Percentiles rank a stretch among this genome's conserved stretches.
These are phyloP conservation scores for Boletus austroedulis DNA, from an alignment of 1,284 basidiomycete species.

Conservation along the genomic window DNA sequence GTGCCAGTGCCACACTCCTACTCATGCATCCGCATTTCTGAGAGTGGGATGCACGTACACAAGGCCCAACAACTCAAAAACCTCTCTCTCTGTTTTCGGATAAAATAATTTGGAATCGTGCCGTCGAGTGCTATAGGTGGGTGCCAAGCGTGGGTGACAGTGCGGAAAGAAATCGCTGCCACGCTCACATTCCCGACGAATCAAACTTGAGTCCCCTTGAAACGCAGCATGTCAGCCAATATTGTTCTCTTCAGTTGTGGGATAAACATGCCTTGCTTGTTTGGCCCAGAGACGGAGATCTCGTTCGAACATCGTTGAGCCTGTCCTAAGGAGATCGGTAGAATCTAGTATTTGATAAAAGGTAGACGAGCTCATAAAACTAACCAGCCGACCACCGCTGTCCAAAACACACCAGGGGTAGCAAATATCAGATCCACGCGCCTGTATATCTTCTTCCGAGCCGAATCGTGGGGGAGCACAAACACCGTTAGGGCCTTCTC, in stretches of 20 bases:
- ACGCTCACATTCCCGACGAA: constrained; percentile 67
- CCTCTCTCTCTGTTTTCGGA: constrained; percentile 64
- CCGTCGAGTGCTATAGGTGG: constrained; percentile 47
- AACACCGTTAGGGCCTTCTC: constrained; percentile 74
- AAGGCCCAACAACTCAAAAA: constrained; percentile 65
- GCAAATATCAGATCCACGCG: constrained; percentile 76
- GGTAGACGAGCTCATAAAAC: constrained; percentile 14
- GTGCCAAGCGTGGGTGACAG: constrained; percentile 1
- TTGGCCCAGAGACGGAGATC: constrained; percentile 74
- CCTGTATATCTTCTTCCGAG: constrained; percentile 44
- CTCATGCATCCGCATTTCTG: constrained; percentile 62
- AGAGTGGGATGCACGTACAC: constrained; percentile 67
- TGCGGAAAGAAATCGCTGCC: constrained; percentile 7
- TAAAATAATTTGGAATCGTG: constrained; percentile 57
- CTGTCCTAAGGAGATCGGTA: constrained; percentile 53
- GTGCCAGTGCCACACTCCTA: constrained; percentile 11
- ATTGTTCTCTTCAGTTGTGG: not conserved
- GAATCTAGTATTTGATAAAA: not conserved
- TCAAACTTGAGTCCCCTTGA: constrained; percentile 76
- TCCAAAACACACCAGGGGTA: constrained; percentile 67
- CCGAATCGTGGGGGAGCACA: constrained; percentile 44
- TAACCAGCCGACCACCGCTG: constrained; percentile 75
- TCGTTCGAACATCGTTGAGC: constrained; percentile 78
- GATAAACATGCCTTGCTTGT: constrained; percentile 46
- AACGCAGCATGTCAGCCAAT: constrained; percentile 11